These are phyloP conservation scores for Mycena crocata DNA, from an alignment of 768 basidiomycete species.

Conservation along the genomic window DNA sequence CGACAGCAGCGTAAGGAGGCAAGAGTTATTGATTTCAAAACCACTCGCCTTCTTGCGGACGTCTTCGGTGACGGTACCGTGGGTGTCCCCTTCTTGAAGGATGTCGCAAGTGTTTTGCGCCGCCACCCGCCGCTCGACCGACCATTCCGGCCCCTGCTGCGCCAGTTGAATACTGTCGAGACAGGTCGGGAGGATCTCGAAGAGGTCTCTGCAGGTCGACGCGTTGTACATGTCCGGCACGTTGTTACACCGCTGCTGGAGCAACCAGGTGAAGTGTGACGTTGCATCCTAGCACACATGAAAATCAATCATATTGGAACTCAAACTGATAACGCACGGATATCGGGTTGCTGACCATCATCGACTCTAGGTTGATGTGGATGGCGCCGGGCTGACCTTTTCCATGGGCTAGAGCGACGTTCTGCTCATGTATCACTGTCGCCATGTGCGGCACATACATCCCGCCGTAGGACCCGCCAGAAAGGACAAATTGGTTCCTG, in stretches of 20 bases:
- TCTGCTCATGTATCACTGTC: conserved; percentile 48
- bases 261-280: conserved; percentile 43
- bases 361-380: conserved; percentile 47
- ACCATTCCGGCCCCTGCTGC: background rate
- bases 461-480: conserved; percentile 50
- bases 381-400: conserved; percentile 33
- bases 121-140: background rate
- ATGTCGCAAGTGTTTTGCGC: background rate
- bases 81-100: conserved; percentile 1
- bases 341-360: conserved; percentile 47
- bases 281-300: conserved; percentile 37
- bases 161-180: conserved; percentile 34
- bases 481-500: conserved; percentile 39
- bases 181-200: conserved; percentile 39
- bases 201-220: conserved; percentile 41
- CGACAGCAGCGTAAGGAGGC: background rate
- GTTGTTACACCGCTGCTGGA: conserved; percentile 43
- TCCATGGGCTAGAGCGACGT: conserved; percentile 38
- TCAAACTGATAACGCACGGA: conserved; percentile 24
- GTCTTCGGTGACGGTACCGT: conserved; percentile 9
- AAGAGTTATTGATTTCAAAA: background rate
- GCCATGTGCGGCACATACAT: conserved; percentile 51
- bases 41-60: conserved; percentile 10
- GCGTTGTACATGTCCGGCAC: conserved; percentile 42
- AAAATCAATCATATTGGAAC: background rate